Percentiles rank a stretch among this genome's conserved stretches.
These are phyloP conservation scores for Gloeophyllum trabeum DNA, from an alignment of 768 basidiomycete species.

Conservation along the genomic window DNA sequence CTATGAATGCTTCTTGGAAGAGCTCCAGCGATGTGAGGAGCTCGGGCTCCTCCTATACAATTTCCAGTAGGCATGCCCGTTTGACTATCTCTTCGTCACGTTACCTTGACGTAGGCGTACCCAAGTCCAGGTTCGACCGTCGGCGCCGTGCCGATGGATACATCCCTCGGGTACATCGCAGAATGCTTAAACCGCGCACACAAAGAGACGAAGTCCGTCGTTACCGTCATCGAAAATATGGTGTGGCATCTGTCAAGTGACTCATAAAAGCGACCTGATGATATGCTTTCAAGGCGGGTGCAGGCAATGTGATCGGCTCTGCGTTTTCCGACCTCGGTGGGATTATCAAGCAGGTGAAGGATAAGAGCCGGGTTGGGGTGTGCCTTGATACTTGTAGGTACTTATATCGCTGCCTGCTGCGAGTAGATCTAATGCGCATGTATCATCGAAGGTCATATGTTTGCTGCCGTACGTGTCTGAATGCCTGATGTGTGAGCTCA, in stretches of 20 bases:
- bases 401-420: too few species aligned
- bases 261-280: neutral
- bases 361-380: constrained; percentile 69
- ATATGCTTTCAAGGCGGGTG: constrained; percentile 46
- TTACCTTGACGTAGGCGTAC: neutral
- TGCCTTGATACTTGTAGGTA: constrained; percentile 76
- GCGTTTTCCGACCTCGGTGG: constrained; percentile 53
- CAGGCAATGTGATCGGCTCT: constrained; percentile 69
- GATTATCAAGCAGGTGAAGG: constrained; percentile 60
- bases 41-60: constrained; percentile 71
- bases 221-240: constrained; percentile 79
- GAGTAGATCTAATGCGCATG: neutral
- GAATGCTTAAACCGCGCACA: constrained; percentile 69
- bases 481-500: neutral
- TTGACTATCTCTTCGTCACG: neutral
- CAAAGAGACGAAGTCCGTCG: constrained; percentile 40
- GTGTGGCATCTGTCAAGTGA: constrained; percentile 19
- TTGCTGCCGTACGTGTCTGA: constrained; percentile 47
- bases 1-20: constrained; percentile 75
- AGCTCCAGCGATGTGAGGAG: constrained; percentile 65
- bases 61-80: constrained; percentile 57
- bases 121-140: constrained; percentile 79
- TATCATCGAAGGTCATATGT: constrained; percentile 48
- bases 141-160: constrained; percentile 47
- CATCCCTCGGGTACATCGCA: constrained; percentile 56